Evolutionary conservation across 805 yeast species (phyloP), one percentile per base, ranked within the genome.

Genomic region (Metschnikowia arizonensis): DNA sequence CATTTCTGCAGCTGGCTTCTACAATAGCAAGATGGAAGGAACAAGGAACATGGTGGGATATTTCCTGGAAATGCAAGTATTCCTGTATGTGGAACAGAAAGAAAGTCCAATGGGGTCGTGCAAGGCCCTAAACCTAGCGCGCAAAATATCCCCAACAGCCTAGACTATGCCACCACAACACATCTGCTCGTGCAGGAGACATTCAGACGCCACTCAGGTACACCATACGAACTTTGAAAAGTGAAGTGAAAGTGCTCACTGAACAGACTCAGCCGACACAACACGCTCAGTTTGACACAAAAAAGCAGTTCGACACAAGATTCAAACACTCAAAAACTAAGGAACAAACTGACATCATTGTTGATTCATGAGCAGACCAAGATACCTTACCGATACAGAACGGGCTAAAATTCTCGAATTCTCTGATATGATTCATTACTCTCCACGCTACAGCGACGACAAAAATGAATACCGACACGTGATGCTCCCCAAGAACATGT

Each of bases 401-500:
- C 74, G 95, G 52, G 88, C 89, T 29, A 81, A 91, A 42, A 83
- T 91, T 32, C 79, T 85, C 56, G 96, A 91, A 62, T 93, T 88
- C 62, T 95, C 87, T 62, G 98, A 93, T 46, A 79, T 85, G 65
- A 93, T 93, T 57, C 97, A 93, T 65, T 93, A 93, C 63, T 88
- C 97, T 8, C 93, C 95, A 46, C 74, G 96, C 58, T 93, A 91
- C 68, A 82, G 89, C 18, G 99, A 93, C 60, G 98, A 91, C 61
- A 77, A 82, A 34, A 85, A 78, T 60, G 99, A 93, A 70, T 93
- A 91, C 66, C 76, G 99, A 63, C 99, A 93, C 63, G 99, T 93
- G 40, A 90, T 93, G 80, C 77, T 93, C 44, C 99, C 99, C 52
- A 89, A 95, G 62, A 88, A 85, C 50, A 88, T 93, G 96, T 77